These are phyloP conservation scores for Aspergillus sclerotiicarbonarius DNA, from an alignment of 495 filamentous ascomycete species.

Conservation along the genomic window DNA sequence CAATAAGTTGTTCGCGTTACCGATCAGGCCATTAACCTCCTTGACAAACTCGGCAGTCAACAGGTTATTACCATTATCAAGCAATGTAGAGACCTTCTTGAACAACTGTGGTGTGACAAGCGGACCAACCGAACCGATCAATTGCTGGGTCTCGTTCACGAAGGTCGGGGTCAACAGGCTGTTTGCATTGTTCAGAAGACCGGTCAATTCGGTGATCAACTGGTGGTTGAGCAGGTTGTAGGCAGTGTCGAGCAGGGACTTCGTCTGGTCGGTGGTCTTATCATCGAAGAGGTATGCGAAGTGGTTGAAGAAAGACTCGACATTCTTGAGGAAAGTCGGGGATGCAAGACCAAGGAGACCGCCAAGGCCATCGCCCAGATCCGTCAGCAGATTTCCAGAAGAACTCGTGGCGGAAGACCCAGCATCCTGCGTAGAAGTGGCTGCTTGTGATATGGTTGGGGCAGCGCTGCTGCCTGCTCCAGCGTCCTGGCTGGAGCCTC, in stretches of 20 bases:
- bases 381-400: constrained; percentile 26
- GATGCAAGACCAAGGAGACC: constrained; percentile 43
- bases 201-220: constrained; percentile 25
- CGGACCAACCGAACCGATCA: constrained; percentile 32
- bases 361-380: constrained; percentile 39
- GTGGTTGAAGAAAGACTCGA: constrained; percentile 48
- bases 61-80: constrained; percentile 27
- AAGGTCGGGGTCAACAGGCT: constrained; percentile 34
- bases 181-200: constrained; percentile 37
- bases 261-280: constrained; percentile 36
- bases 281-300: constrained; percentile 45
- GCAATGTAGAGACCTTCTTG: constrained; percentile 30
- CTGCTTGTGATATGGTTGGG: constrained; percentile 2
- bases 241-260: constrained; percentile 29
- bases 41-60: constrained; percentile 33
- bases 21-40: constrained; percentile 38
- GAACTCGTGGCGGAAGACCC: constrained; percentile 3
- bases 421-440: neutral
- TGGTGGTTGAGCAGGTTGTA: constrained; percentile 28
- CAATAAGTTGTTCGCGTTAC: constrained; percentile 42
- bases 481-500: neutral
- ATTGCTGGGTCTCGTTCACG: constrained; percentile 34
- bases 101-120: constrained; percentile 35
- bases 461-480: neutral
- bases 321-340: constrained; percentile 34